Conservation (phyloP, 768 basidiomycete genomes). For the Hirschioporus abietinus region DNA sequence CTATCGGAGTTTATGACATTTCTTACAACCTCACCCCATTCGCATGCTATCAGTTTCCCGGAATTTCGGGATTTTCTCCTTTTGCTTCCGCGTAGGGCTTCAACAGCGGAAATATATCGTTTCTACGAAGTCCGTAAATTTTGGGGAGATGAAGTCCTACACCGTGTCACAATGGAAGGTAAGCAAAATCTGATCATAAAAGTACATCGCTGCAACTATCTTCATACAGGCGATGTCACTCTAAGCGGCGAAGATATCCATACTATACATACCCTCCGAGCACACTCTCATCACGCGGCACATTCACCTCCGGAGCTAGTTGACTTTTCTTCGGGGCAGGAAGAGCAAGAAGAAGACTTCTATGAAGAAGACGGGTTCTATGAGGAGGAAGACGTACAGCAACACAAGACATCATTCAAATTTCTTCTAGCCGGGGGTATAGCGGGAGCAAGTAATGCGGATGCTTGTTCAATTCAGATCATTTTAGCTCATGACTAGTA, state of each 20-base stretch:
- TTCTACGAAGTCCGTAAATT: constrained; percentile 70
- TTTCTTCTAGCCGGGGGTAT: constrained; percentile 92
- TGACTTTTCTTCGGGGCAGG: constrained; percentile 19
- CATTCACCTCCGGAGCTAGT: constrained; percentile 9
- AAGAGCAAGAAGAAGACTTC: constrained; percentile 32
- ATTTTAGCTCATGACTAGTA: constrained; percentile 11
- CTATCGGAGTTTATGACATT: constrained; percentile 76
- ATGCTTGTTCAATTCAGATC: constrained; percentile 1
- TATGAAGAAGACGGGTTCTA: constrained; percentile 38
- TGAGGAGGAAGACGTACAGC: constrained; percentile 56
- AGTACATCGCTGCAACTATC: constrained; percentile 7
- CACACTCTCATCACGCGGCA: constrained; percentile 4
- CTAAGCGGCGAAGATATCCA: constrained; percentile 73
- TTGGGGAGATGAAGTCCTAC: constrained; percentile 69
- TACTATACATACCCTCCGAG: constrained; percentile 21
- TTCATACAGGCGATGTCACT: constrained; percentile 62
- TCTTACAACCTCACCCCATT: constrained; percentile 66
- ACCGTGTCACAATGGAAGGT: constrained; percentile 90
- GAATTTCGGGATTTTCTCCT: constrained; percentile 91
- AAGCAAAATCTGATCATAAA: constrained; percentile 17
- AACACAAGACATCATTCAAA: constrained; percentile 68
- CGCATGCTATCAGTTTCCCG: constrained; percentile 67
- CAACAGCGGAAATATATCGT: constrained; percentile 78
- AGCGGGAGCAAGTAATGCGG: constrained; percentile 79
- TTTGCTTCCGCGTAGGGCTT: constrained; percentile 75